Evolutionary conservation across 306 rosid species (phyloP).

Genomic region (Quercus gilva): DNA sequence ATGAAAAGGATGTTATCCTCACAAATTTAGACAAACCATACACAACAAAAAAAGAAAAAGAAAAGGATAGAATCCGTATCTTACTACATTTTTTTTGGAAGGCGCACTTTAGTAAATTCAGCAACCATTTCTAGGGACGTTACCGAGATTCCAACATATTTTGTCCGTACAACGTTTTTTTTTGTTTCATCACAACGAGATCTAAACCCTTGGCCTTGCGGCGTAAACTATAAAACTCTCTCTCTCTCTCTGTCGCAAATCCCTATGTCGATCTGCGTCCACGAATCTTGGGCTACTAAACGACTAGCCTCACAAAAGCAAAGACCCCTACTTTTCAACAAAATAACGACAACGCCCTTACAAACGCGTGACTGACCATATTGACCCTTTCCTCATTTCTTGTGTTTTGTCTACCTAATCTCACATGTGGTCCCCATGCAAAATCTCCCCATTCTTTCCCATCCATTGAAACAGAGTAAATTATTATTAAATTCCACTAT

Average conservation of each 20-base stretch:
- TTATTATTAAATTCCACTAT: too few species aligned
- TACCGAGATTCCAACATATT: conserved; percentile 12
- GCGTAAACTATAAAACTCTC: background rate
- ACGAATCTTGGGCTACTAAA: conserved; percentile 43
- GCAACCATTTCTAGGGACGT: background rate
- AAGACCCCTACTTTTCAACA: background rate
- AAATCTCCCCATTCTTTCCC: too few species aligned
- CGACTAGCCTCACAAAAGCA: background rate
- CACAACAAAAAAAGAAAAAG: too few species aligned
- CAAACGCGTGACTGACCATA: background rate
- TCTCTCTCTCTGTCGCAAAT: conserved; percentile 40
- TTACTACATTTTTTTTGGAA: background rate
- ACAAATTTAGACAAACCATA: too few species aligned
- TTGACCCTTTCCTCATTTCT: background rate
- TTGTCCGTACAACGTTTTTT: conserved; percentile 29
- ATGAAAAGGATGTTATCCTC: too few species aligned
- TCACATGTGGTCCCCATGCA: background rate
- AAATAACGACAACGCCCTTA: conserved; percentile 19
- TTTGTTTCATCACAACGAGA: too few species aligned
- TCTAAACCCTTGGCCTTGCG: background rate
- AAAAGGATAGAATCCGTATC: background rate
- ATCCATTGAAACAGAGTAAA: too few species aligned
- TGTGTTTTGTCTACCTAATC: too few species aligned
- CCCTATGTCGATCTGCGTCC: conserved; percentile 59
- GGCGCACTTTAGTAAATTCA: background rate